A percentile compares a stretch with the other conserved stretches of the same genome.
phyloP scores from a whole-genome alignment of 352 stramenopile genomes.

The Blastocystis sp. region DNA sequence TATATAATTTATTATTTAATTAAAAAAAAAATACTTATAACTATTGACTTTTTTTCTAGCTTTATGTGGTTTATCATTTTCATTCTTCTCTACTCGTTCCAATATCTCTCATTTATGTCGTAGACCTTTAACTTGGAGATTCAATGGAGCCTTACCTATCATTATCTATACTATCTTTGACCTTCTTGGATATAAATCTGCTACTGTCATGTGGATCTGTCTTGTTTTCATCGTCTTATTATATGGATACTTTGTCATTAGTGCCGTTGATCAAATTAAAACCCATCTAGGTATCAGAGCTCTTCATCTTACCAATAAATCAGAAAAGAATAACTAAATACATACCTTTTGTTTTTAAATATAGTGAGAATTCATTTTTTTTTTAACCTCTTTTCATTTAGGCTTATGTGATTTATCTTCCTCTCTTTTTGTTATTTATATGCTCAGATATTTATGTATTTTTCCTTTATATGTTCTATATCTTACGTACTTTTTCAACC shows the following conservation, averaged over 20 bases:
- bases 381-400: too few relatives aligned
- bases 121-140: slow-evolving; percentile 11
- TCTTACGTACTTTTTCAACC: too few relatives aligned
- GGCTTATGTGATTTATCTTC: too few relatives aligned
- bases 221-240: background rate
- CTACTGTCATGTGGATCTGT: slow-evolving; percentile 4
- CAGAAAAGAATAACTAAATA: too few relatives aligned
- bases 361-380: too few relatives aligned
- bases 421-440: too few relatives aligned
- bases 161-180: slow-evolving; percentile 13
- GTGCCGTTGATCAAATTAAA: slow-evolving; percentile 17
- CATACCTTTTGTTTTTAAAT: too few relatives aligned
- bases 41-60: background rate
- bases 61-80: slow-evolving; percentile 27
- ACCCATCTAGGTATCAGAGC: slow-evolving; percentile 17
- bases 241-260: slow-evolving; percentile 24
- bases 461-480: too few relatives aligned
- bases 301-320: slow-evolving; percentile 15
- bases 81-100: slow-evolving; percentile 28
- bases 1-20: too few relatives aligned
- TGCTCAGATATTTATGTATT: too few relatives aligned
- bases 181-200: too few relatives aligned
- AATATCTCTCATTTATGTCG: slow-evolving; percentile 27
- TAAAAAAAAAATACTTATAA: too few relatives aligned
- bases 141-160: slow-evolving; percentile 11